Evolutionary conservation across 139 green algal species (phyloP).

Genomic region (Choricystis sp.): DNA sequence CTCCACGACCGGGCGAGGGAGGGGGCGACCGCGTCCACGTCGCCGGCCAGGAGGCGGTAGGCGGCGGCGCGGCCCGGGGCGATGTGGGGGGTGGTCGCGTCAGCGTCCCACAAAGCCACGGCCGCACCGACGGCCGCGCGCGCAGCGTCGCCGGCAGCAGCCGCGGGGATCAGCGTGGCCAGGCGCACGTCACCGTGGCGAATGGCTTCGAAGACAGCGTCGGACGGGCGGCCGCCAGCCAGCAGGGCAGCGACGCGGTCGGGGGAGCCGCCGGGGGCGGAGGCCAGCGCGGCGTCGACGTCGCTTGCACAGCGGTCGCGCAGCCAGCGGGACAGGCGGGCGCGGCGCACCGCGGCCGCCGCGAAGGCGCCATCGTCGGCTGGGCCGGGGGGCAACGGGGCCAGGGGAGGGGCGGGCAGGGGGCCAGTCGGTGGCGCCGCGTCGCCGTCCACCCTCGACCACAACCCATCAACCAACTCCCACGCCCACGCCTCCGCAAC

Average conservation of each 20-base stretch:
- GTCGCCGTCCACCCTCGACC: constrained; percentile 13
- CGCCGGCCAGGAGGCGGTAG: constrained; percentile 50
- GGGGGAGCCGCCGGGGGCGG: neutral
- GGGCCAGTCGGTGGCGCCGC: neutral
- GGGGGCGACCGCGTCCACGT: constrained; percentile 23
- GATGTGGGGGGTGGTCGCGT: constrained; percentile 16
- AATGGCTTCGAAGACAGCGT: constrained; percentile 31
- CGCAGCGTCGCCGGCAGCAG: neutral
- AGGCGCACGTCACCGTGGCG: constrained; percentile 47
- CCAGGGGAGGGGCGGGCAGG: neutral
- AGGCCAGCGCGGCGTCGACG: constrained; percentile 4
- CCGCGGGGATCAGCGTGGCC: constrained; percentile 27
- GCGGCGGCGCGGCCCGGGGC: constrained; percentile 17
- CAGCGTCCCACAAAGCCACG: constrained; percentile 35
- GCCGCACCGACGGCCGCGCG: constrained; percentile 28
- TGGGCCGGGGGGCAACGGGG: neutral
- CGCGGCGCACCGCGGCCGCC: constrained; percentile 18
- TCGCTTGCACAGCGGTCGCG: constrained; percentile 15
- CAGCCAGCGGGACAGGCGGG: constrained; percentile 30
- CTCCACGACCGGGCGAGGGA: constrained; percentile 42
- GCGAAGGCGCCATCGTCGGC: constrained; percentile 1
- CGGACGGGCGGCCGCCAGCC: constrained; percentile 30
- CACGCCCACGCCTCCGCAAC: constrained; percentile 42
- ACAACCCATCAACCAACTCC: constrained; percentile 48
- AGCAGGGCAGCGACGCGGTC: constrained; percentile 19